Conservation (phyloP, 2,329 filamentous ascomycete species). For the Sphaerulina populicola region DNA sequence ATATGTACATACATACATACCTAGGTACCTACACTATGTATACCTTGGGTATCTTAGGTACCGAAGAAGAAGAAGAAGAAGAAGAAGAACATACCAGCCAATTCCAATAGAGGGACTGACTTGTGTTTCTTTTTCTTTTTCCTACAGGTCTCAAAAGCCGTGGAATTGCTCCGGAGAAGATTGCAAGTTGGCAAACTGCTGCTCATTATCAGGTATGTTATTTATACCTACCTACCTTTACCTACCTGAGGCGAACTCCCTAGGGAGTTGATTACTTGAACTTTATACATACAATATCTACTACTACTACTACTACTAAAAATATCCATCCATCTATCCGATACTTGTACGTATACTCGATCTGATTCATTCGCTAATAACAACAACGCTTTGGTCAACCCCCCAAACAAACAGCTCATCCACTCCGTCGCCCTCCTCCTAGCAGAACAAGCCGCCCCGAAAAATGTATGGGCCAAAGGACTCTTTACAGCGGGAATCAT, state of each 20-base stretch:
- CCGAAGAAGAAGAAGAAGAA: too few relatives aligned
- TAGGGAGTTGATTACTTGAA: too few relatives aligned
- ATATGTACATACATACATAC: too few relatives aligned
- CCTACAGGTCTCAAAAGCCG: constrained; percentile 12
- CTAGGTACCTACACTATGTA: too few relatives aligned
- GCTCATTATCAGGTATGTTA: constrained; percentile 60
- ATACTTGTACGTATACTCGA: neutral
- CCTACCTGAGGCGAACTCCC: too few relatives aligned
- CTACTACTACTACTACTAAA: too few relatives aligned
- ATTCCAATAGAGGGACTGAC: neutral
- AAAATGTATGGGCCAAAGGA: constrained; percentile 45
- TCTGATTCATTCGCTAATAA: neutral
- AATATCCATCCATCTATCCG: neutral
- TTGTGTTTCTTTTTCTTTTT: neutral
- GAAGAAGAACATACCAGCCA: constrained; percentile 43
- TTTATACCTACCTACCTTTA: too few relatives aligned
- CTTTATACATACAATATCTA: too few relatives aligned
- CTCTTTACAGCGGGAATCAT: constrained; percentile 59
- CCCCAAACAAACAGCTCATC: constrained; percentile 43
- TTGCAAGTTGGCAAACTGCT: constrained; percentile 56
- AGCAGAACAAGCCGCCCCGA: constrained; percentile 44
- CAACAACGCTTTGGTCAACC: neutral
- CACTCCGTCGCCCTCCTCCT: constrained; percentile 55
- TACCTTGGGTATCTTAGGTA: too few relatives aligned
- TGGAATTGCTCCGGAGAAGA: constrained; percentile 50